Evolutionary conservation across 176 grass and related monocot species (phyloP), one percentile per base, ranked within the genome.

Genomic region (Musa schizocarpa): DNA sequence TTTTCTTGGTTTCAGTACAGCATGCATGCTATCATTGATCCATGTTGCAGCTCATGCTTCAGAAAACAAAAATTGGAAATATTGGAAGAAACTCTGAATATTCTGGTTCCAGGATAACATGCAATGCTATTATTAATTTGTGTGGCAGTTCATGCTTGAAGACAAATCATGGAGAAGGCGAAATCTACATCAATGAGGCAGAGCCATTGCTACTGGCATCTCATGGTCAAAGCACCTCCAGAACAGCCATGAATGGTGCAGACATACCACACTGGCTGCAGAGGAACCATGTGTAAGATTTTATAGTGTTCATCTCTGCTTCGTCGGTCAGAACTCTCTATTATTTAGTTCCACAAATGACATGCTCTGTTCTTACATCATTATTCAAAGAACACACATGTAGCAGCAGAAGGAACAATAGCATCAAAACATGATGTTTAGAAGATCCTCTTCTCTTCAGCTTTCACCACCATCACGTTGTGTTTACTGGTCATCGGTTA

Each of bases 391-490:
- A 50, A 9, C 20, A 17, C 11, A 48, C 66, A 70, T 70, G 68
- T n/a, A 20, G 20, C 51, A 51, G 68, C 51, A 51, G 68, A 70
- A 70, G 68, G 34, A 70, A 70, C 52, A 51, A 70, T 70, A 17
- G 68, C 68, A 50, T 20, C 48, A 70, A 70, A 70, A 10, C 68
- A 70, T 51, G 68, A 10, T 50, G 48, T 70, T 70, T 70, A 70
- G 8, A n/a, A 9, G 68, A 70, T 9, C 17, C 17, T 58, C 57
- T 6, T 43, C 57, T 17, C 57, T 17, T 50, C 27, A 68, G 65
- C 34, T 68, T 68, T 43, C 12, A 68, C 65, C 65, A 43, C 34
- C 34, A 6, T 43, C 34, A 43, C 34, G 34, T 43, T 43, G 34
- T 43, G 34, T 43, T 43, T 5, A 43, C 34, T 43, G 34, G 3